Evolutionary conservation across 179 eudicot species (phyloP).

Genomic region (Beta lomatogona): DNA sequence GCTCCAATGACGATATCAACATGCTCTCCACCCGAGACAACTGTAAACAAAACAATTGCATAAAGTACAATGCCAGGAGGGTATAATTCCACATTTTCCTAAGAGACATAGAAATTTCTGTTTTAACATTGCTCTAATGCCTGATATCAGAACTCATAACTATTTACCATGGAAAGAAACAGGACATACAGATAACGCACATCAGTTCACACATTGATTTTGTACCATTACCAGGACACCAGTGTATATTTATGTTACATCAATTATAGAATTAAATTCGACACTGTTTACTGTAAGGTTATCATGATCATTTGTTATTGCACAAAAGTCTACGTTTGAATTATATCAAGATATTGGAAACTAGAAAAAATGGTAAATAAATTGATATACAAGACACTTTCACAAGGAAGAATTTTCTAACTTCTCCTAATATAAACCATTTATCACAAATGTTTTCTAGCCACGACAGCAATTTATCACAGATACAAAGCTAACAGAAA

Average conservation of each 20-base stretch:
- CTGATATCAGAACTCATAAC: neutral
- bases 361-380: no score
- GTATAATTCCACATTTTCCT: neutral
- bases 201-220: neutral
- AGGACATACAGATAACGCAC: neutral
- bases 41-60: conserved; percentile 36
- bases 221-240: no score
- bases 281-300: no score
- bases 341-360: no score
- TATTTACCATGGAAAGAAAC: neutral
- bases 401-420: no score
- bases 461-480: neutral
- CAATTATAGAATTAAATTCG: no score
- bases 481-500: neutral
- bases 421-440: no score
- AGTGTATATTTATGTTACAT: no score
- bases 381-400: no score
- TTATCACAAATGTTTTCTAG: neutral
- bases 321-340: neutral
- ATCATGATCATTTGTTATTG: neutral
- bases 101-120: neutral
- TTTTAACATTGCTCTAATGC: neutral
- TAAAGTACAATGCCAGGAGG: neutral
- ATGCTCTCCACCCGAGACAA: conserved; percentile 98
- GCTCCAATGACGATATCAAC: conserved; percentile 96